These are phyloP conservation scores for Rhododendron kiyosumense DNA, from an alignment of 148 eudicot species.

Conservation along the genomic window DNA sequence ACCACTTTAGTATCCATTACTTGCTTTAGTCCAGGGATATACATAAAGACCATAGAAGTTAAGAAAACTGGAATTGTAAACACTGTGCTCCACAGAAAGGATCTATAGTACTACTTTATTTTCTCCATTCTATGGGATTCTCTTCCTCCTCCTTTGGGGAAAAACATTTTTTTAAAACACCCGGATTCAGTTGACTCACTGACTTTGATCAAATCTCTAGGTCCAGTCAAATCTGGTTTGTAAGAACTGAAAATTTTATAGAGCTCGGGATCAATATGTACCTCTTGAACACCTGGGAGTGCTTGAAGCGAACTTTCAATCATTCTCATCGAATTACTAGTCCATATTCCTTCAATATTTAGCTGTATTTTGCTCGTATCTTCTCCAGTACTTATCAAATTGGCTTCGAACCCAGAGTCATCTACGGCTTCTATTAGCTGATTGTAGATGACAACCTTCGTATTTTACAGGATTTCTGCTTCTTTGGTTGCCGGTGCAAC, in stretches of 20 bases:
- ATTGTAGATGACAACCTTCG: constrained; percentile 39
- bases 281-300: constrained; percentile 62
- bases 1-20: constrained; percentile 56
- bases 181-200: constrained; percentile 58
- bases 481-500: constrained; percentile 81
- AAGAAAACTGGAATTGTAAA: constrained; percentile 83
- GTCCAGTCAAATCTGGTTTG: constrained; percentile 72
- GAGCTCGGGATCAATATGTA: constrained; percentile 41
- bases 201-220: constrained; percentile 66
- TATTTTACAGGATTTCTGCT: constrained; percentile 72
- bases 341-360: constrained; percentile 50
- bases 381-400: constrained; percentile 71
- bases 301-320: constrained; percentile 56
- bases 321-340: constrained; percentile 39
- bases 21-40: constrained; percentile 62
- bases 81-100: constrained; percentile 79
- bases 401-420: constrained; percentile 68
- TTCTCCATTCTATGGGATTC: constrained; percentile 56
- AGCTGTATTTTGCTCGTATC: constrained; percentile 56
- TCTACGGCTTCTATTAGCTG: constrained; percentile 54
- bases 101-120: constrained; percentile 48
- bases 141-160: constrained; percentile 58
- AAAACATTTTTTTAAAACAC: constrained; percentile 55
- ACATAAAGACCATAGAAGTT: constrained; percentile 88
- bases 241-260: constrained; percentile 57